Evolutionary conservation across 306 rosid species (phyloP), one percentile per base, ranked within the genome.

Genomic region (Parietaria judaica): DNA sequence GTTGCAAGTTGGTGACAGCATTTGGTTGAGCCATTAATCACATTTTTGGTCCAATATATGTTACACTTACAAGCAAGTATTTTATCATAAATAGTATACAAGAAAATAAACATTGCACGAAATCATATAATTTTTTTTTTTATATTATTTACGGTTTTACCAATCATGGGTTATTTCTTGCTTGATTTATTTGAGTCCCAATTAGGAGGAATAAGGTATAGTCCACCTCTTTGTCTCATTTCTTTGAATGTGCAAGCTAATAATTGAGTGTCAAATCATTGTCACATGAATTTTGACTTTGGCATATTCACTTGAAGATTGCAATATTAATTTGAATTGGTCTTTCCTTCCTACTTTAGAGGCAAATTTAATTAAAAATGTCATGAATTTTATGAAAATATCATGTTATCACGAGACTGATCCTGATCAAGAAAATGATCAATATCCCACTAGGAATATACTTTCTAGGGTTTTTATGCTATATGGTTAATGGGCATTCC

Each of bases 101-200:
- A 14, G 70, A 50, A 64, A 47, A 52, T 7, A 59, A 58, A 17
- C 12, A 60, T 54, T 44, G 65, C 72, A 68, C 66, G 72, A 58
- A 59, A 59, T 59, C 15, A 12, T 57, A n/a, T n/a, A n/a, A n/a
- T n/a, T n/a, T 31, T 45, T 7, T 36, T 31, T 57, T n/a, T 14
- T 13, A 4, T 35, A 10, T 6, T 36, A 3, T 8, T 38, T 38
- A 14, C 43, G 5, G 38, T 57, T 35, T 57, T 13, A 12, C 45
- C 45, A 56, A 56, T 12, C 14, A 56, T 34, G 11, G 41, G 15
- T 36, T n/a, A 13, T 56, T 56, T 56, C 15, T 34, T 36, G 8
- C 35, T 37, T 36, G 1, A 1, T 11, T 54, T 23, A 54, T 6
- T 54, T 54, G 14, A 11, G 60, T 56, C 44, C n/a, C 37, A 2